These are phyloP conservation scores for Phialophora chinensis DNA, from an alignment of 2,329 filamentous ascomycete genomes.

Conservation along the genomic window DNA sequence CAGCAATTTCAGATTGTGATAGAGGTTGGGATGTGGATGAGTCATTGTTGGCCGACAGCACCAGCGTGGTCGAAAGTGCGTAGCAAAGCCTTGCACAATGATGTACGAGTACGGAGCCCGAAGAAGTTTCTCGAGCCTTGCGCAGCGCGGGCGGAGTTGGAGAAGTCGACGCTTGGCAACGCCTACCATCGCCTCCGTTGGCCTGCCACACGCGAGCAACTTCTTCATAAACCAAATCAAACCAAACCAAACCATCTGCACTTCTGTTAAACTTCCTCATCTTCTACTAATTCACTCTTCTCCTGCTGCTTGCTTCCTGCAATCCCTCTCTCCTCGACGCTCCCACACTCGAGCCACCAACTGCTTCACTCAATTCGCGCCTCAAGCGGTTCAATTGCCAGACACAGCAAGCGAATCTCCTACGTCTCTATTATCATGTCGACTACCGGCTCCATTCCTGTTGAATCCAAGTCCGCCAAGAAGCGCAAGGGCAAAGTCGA, in stretches of 20 bases:
- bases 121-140: slow-evolving; percentile 14
- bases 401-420: slow-evolving; percentile 3
- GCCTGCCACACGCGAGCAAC: slow-evolving; percentile 19
- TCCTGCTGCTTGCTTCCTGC: neutral
- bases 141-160: neutral
- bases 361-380: slow-evolving; percentile 5
- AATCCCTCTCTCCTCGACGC: neutral
- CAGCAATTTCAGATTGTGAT: too few species aligned
- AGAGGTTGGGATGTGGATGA: neutral
- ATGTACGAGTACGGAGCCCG: neutral
- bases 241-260: neutral
- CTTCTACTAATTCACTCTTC: neutral
- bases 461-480: slow-evolving; percentile 68
- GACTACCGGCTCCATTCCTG: slow-evolving; percentile 27
- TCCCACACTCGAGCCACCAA: neutral
- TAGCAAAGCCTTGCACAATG: neutral
- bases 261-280: neutral
- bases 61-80: neutral
- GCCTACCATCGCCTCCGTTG: neutral
- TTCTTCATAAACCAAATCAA: neutral
- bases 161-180: slow-evolving; percentile 14
- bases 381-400: neutral
- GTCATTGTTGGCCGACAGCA: neutral
- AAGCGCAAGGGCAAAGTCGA: slow-evolving; percentile 62
- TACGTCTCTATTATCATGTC: slow-evolving; percentile 28